Evolutionary conservation across 768 basidiomycete genomes (phyloP).

Genomic region (Kwoniella europaea): DNA sequence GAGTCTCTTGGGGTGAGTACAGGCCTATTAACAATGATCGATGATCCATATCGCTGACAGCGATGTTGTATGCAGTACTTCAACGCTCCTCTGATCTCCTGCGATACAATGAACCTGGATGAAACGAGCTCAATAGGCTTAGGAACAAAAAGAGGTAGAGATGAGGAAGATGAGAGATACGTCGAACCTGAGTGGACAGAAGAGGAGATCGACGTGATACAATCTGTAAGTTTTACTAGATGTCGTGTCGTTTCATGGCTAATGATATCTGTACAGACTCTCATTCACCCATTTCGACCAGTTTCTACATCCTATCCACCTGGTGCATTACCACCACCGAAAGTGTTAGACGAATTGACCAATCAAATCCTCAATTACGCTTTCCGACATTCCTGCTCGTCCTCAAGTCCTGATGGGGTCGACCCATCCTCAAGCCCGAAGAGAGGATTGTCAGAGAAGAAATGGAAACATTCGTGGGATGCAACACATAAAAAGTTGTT

Average conservation of each 20-base stretch:
- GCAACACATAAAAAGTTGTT: slow-evolving; percentile 51
- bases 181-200: slow-evolving; percentile 38
- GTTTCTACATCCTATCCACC: slow-evolving; percentile 52
- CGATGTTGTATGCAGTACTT: slow-evolving; percentile 2
- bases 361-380: slow-evolving; percentile 52
- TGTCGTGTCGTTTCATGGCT: too few species aligned
- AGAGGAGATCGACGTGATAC: slow-evolving; percentile 37
- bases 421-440: background rate
- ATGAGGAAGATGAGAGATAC: slow-evolving; percentile 31
- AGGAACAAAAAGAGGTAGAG: slow-evolving; percentile 35
- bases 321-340: slow-evolving; percentile 48
- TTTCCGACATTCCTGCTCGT: slow-evolving; percentile 14
- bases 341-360: slow-evolving; percentile 54
- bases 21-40: too few species aligned
- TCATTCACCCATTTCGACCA: slow-evolving; percentile 51
- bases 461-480: slow-evolving; percentile 49
- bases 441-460: background rate
- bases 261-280: slow-evolving; percentile 28
- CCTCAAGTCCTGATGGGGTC: background rate
- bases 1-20: slow-evolving; percentile 25
- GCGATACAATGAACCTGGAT: slow-evolving; percentile 6
- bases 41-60: too few species aligned
- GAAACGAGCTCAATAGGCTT: slow-evolving; percentile 12
- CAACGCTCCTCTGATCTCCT: background rate
- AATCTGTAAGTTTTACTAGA: slow-evolving; percentile 22